phyloP scores from a whole-genome alignment of 805 yeast species.

The Tetrapisispora namnaoensis region DNA sequence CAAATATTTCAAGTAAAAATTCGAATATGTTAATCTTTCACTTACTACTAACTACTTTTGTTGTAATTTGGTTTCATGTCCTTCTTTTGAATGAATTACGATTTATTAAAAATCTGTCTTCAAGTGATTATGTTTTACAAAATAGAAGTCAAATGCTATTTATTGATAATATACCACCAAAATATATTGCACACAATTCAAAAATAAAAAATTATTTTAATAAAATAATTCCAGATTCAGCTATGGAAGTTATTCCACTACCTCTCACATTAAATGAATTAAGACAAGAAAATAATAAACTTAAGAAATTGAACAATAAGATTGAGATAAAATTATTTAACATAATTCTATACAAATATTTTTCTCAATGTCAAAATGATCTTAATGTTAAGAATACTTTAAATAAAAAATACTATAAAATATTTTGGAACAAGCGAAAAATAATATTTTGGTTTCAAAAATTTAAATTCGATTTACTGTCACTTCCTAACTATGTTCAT shows the following conservation, averaged over 20 bases:
- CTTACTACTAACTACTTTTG: constrained; percentile 45
- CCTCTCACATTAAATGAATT: constrained; percentile 29
- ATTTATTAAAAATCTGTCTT: constrained; percentile 33
- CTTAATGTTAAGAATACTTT: background rate
- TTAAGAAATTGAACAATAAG: constrained; percentile 24
- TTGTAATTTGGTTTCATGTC: constrained; percentile 47
- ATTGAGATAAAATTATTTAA: constrained; percentile 35
- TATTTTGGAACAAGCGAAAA: background rate
- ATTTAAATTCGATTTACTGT: background rate
- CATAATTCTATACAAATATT: constrained; percentile 22
- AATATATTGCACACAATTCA: constrained; percentile 8
- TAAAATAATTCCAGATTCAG: constrained; percentile 41
- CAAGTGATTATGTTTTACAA: constrained; percentile 34
- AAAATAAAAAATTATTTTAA: constrained; percentile 18
- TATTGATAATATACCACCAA: constrained; percentile 38
- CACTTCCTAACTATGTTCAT: background rate
- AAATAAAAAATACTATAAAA: background rate
- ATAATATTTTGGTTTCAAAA: background rate
- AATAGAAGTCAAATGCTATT: constrained; percentile 30
- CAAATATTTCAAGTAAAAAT: constrained; percentile 51
- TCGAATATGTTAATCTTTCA: constrained; percentile 49
- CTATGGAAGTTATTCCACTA: constrained; percentile 52
- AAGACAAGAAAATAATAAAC: constrained; percentile 28
- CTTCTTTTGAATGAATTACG: constrained; percentile 48
- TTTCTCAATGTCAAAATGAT: constrained; percentile 7